Evolutionary conservation across 1,139 yeast species (phyloP).

Genomic region (Citeromyces siamensis): DNA sequence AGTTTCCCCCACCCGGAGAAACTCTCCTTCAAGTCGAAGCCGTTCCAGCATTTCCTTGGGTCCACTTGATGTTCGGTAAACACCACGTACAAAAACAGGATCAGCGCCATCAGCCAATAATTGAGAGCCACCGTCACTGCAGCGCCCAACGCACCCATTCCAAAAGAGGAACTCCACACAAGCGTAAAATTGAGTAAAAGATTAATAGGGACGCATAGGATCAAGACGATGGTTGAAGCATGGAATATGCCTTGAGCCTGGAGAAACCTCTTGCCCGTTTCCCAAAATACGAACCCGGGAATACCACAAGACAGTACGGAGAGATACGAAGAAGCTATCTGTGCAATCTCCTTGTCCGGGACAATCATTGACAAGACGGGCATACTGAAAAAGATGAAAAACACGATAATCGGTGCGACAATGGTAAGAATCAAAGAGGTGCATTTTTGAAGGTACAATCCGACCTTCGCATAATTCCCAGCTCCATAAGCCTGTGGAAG

Average conservation of each 20-base stretch:
- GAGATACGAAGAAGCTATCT: constrained; percentile 45
- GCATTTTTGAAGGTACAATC: constrained; percentile 56
- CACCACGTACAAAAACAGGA: constrained; percentile 31
- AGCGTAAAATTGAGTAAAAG: constrained; percentile 47
- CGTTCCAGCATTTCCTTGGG: constrained; percentile 53
- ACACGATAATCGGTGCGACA: constrained; percentile 40
- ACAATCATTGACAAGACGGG: constrained; percentile 33
- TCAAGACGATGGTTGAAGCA: constrained; percentile 63
- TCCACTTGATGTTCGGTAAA: constrained; percentile 33
- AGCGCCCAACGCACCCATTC: constrained; percentile 65
- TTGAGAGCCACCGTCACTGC: constrained; percentile 63
- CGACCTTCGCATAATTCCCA: constrained; percentile 48
- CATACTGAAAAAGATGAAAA: constrained; percentile 45
- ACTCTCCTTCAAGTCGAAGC: constrained; percentile 26
- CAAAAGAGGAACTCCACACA: constrained; percentile 47
- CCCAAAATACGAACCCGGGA: constrained; percentile 64
- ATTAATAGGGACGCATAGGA: constrained; percentile 62
- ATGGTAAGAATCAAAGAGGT: constrained; percentile 41
- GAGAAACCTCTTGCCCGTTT: constrained; percentile 57
- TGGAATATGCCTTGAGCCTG: constrained; percentile 75
- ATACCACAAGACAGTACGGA: constrained; percentile 43
- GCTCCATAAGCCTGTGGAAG: constrained; percentile 74
- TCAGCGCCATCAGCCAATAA: constrained; percentile 52
- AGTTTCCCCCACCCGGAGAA: constrained; percentile 40
- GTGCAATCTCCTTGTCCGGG: constrained; percentile 35